These are phyloP conservation scores for Tolypocladium nubicola DNA, from an alignment of 2,329 filamentous ascomycete genomes.

Conservation along the genomic window DNA sequence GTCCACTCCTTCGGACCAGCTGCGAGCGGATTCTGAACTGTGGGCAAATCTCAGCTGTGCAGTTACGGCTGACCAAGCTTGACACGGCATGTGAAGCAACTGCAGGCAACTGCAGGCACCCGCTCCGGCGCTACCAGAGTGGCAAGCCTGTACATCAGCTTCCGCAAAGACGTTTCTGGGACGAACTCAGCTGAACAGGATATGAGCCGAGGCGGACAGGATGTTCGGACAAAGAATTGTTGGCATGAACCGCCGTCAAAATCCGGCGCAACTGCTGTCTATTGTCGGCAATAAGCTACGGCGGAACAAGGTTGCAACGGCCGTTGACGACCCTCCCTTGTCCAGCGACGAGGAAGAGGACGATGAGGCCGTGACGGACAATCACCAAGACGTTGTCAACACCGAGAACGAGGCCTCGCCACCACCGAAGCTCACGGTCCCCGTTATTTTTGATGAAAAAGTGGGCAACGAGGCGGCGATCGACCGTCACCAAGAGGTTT, in stretches of 20 bases:
- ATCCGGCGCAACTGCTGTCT: slow-evolving; percentile 8
- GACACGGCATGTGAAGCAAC: neutral
- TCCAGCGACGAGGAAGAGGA: slow-evolving; percentile 17
- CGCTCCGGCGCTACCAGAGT: neutral
- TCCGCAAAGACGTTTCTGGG: neutral
- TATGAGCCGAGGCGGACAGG: neutral
- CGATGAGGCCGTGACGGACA: neutral
- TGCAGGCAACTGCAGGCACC: neutral
- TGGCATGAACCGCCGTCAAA: slow-evolving; percentile 11
- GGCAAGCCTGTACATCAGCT: neutral
- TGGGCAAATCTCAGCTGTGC: neutral
- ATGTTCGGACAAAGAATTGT: slow-evolving; percentile 1
- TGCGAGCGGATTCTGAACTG: neutral
- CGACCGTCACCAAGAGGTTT: too few relatives aligned
- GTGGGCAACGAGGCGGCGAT: neutral
- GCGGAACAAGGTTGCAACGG: slow-evolving; percentile 5
- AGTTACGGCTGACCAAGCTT: neutral
- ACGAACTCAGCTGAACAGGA: neutral
- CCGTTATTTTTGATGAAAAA: neutral
- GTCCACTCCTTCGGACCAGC: neutral
- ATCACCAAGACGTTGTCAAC: neutral
- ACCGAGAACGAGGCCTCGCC: neutral
- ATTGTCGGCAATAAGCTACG: neutral
- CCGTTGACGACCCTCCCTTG: slow-evolving; percentile 13
- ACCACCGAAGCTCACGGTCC: neutral